Evolutionary conservation across 2,329 filamentous ascomycete species (phyloP).

Genomic region (Alternaria ventricosa): DNA sequence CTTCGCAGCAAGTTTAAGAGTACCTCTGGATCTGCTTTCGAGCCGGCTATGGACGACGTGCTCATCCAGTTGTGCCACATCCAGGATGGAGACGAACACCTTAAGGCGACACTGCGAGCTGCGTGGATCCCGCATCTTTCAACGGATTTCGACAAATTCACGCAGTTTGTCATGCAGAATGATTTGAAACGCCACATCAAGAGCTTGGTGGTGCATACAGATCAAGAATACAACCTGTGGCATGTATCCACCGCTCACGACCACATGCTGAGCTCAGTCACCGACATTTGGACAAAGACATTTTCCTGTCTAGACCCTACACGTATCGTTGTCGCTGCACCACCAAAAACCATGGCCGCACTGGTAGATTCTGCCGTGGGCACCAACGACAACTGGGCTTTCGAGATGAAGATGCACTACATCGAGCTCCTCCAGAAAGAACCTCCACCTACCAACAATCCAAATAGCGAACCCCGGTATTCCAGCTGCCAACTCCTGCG

Average conservation of each 20-base stretch:
- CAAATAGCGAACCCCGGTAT: conserved; percentile 18
- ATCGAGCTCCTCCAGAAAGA: conserved; percentile 53
- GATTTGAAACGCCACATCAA: conserved; percentile 49
- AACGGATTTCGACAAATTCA: conserved; percentile 27
- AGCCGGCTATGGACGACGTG: conserved; percentile 40
- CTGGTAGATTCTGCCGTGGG: conserved; percentile 65
- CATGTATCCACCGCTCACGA: conserved; percentile 35
- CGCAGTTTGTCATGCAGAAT: conserved; percentile 25
- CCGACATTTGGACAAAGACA: conserved; percentile 39
- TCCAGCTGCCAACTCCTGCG: conserved; percentile 57
- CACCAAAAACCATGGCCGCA: conserved; percentile 67
- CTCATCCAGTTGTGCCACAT: conserved; percentile 42
- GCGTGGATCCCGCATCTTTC: conserved; percentile 44
- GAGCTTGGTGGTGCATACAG: conserved; percentile 56
- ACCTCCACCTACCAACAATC: conserved; percentile 10
- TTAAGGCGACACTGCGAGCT: conserved; percentile 30
- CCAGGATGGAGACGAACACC: conserved; percentile 38
- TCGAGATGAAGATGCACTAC: conserved; percentile 68
- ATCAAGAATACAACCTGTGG: conserved; percentile 47
- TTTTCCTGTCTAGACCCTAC: conserved; percentile 39
- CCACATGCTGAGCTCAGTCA: conserved; percentile 59
- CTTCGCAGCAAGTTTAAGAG: conserved; percentile 45
- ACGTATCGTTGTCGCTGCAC: conserved; percentile 55
- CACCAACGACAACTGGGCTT: conserved; percentile 67
- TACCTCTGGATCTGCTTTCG: conserved; percentile 35